Conservation (phyloP, 1,139 yeast genomes). For the Zygosaccharomyces sapae region DNA sequence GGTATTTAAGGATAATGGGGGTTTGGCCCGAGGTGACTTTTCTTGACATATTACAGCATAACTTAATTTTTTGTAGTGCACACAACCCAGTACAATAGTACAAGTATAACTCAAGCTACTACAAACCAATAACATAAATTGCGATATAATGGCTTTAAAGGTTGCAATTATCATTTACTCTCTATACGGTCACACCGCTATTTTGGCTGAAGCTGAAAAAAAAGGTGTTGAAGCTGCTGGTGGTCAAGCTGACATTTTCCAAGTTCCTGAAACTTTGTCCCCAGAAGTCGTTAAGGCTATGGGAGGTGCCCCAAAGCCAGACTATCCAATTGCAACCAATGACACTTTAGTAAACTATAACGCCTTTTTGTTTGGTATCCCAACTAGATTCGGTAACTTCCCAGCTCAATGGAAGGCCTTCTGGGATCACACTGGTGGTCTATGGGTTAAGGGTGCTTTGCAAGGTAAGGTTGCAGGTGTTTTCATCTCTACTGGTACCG, state of each 20-base stretch:
- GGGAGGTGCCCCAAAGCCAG: slow-evolving; percentile 66
- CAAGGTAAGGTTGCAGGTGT: slow-evolving; percentile 74
- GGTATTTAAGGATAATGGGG: background rate
- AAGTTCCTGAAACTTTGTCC: slow-evolving; percentile 74
- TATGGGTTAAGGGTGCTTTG: slow-evolving; percentile 75
- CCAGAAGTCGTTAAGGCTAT: slow-evolving; percentile 55
- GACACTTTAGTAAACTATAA: slow-evolving; percentile 63
- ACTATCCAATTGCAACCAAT: slow-evolving; percentile 63
- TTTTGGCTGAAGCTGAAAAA: slow-evolving; percentile 64
- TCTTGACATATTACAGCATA: background rate
- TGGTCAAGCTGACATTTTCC: slow-evolving; percentile 65
- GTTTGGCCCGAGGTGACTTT: background rate
- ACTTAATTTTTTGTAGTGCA: background rate
- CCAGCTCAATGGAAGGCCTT: slow-evolving; percentile 80
- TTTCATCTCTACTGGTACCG: slow-evolving; percentile 75
- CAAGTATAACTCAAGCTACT: slow-evolving; percentile 3
- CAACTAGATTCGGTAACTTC: slow-evolving; percentile 78
- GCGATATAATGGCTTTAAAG: slow-evolving; percentile 23
- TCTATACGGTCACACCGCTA: slow-evolving; percentile 71
- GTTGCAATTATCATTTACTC: slow-evolving; percentile 70
- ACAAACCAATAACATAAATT: background rate
- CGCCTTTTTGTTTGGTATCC: slow-evolving; percentile 74
- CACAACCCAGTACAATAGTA: background rate
- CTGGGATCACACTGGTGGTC: slow-evolving; percentile 79
- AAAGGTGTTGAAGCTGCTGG: slow-evolving; percentile 73